Conservation (phyloP, 169 alveolate species). For the Eimeria sp. region DNA sequence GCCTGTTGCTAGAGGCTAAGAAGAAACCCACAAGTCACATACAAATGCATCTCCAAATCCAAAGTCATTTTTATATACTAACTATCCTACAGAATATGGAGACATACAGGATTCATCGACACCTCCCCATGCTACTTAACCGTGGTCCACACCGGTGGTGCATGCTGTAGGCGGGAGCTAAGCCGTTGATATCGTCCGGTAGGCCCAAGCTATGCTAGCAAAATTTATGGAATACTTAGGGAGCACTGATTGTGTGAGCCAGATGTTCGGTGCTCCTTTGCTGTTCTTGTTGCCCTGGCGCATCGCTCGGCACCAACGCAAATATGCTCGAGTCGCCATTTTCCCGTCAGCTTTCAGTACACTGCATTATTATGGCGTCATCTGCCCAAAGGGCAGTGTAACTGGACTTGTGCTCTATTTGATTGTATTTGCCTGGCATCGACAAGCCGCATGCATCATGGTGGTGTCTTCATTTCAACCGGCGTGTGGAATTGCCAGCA, state of each 20-base stretch:
- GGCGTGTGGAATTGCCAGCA: neutral
- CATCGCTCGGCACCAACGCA: neutral
- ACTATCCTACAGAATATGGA: neutral
- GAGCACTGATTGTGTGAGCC: neutral
- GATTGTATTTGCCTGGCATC: neutral
- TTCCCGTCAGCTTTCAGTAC: neutral
- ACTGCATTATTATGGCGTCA: neutral
- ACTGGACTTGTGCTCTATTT: neutral
- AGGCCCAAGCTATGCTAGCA: neutral
- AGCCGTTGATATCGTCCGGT: neutral
- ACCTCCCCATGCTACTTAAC: neutral
- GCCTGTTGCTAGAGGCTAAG: neutral
- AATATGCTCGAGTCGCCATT: neutral
- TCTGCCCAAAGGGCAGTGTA: neutral
- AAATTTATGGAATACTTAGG: neutral
- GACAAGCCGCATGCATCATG: neutral
- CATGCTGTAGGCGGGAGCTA: neutral
- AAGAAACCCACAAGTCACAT: neutral
- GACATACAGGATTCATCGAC: neutral
- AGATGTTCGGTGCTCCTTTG: neutral
- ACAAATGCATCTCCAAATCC: neutral
- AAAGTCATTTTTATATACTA: neutral
- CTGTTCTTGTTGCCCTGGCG: neutral
- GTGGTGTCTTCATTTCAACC: too few relatives aligned
- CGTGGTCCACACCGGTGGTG: constrained; percentile 1